These are phyloP conservation scores for Ophiostoma populinum DNA, from an alignment of 2,329 filamentous ascomycete genomes.

Conservation along the genomic window DNA sequence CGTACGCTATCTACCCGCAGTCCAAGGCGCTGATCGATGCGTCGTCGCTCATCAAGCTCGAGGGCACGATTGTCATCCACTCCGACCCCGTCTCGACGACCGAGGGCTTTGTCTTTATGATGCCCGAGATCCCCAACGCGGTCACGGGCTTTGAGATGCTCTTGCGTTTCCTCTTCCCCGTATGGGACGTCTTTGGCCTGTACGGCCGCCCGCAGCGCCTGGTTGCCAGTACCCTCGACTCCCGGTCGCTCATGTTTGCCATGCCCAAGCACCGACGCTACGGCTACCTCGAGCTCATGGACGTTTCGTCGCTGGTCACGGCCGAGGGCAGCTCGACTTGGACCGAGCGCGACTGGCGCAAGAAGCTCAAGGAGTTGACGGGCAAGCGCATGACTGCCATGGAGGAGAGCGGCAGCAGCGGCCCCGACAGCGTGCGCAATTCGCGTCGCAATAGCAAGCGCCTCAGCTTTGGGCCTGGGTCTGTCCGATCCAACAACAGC, in stretches of 20 bases:
- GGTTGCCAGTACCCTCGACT: constrained; percentile 72
- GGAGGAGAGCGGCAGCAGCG: constrained; percentile 26
- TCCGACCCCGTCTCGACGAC: constrained; percentile 57
- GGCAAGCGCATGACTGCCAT: constrained; percentile 55
- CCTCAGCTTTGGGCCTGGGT: constrained; percentile 30
- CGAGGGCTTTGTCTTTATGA: constrained; percentile 93
- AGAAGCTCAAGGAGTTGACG: constrained; percentile 74
- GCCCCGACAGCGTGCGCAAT: constrained; percentile 27
- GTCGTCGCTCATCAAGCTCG: constrained; percentile 84
- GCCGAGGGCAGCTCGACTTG: constrained; percentile 60
- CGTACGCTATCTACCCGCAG: constrained; percentile 91
- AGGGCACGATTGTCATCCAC: constrained; percentile 80
- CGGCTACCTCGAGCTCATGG: constrained; percentile 77
- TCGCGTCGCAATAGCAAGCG: constrained; percentile 42
- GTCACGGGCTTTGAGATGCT: constrained; percentile 93
- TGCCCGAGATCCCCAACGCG: constrained; percentile 87
- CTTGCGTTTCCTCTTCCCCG: constrained; percentile 79
- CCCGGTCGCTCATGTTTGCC: constrained; percentile 90
- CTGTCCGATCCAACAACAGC: constrained; percentile 2
- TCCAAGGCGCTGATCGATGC: constrained; percentile 86
- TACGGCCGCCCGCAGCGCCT: constrained; percentile 81
- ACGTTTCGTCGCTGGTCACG: constrained; percentile 66
- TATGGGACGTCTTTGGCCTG: constrained; percentile 79
- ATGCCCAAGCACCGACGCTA: constrained; percentile 82
- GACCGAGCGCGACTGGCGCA: constrained; percentile 81